These are phyloP conservation scores for Exophiala bonariae DNA, from an alignment of 2,329 filamentous ascomycete species.

Conservation along the genomic window DNA sequence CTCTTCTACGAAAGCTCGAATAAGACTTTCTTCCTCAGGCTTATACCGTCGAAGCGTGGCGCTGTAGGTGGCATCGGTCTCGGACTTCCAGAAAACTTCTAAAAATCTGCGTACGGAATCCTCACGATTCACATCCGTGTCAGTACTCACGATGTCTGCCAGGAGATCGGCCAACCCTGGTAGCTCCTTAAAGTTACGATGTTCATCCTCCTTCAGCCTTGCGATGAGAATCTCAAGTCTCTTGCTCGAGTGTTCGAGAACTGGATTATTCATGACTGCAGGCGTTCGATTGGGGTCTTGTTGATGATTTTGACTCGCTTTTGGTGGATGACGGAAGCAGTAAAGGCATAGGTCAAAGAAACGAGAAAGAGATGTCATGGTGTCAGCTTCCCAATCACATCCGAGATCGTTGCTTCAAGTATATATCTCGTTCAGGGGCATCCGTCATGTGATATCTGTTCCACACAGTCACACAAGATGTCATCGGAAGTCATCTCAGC, in stretches of 20 bases:
- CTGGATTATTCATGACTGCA: too few relatives aligned
- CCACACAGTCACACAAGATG: too few relatives aligned
- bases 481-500: too few relatives aligned
- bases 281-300: too few relatives aligned
- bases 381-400: too few relatives aligned
- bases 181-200: neutral
- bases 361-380: too few relatives aligned
- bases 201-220: neutral
- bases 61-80: constrained; percentile 4
- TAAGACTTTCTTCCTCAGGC: neutral
- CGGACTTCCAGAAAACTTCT: neutral
- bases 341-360: neutral
- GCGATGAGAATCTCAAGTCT: neutral
- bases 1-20: neutral
- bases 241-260: too few relatives aligned
- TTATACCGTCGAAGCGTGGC: neutral
- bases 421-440: too few relatives aligned
- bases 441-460: too few relatives aligned
- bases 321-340: too few relatives aligned
- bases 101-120: neutral
- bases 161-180: constrained; percentile 4
- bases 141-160: neutral
- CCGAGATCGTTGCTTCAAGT: too few relatives aligned
- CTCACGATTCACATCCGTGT: neutral
- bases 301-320: too few relatives aligned